A percentile compares a stretch with the other conserved stretches of the same genome.
These are phyloP conservation scores for Purpureocillium takamizusanense DNA, from an alignment of 2,329 filamentous ascomycete species.

Conservation along the genomic window DNA sequence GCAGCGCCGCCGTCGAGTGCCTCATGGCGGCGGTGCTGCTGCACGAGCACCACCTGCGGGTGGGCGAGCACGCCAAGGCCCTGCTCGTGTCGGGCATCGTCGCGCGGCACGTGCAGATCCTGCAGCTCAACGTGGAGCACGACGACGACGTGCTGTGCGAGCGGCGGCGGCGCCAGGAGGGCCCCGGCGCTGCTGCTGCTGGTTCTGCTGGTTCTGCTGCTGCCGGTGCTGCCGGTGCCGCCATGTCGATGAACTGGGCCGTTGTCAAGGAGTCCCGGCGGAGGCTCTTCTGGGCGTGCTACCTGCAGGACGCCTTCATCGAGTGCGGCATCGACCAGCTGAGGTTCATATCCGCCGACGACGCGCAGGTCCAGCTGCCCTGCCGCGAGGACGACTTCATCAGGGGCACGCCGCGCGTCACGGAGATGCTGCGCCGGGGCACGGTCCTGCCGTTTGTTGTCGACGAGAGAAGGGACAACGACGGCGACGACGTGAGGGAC, in stretches of 20 bases:
- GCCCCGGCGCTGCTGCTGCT: too few species aligned
- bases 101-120: slow-evolving; percentile 4
- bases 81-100: slow-evolving; percentile 4
- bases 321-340: slow-evolving; percentile 6
- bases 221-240: too few species aligned
- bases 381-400: slow-evolving; percentile 4
- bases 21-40: slow-evolving; percentile 2
- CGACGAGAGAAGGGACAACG: background rate
- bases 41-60: slow-evolving; percentile 2
- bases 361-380: slow-evolving; percentile 2
- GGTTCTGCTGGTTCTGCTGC: too few species aligned
- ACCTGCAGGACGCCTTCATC: slow-evolving; percentile 4
- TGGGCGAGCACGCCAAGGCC: slow-evolving; percentile 4
- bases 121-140: slow-evolving; percentile 5
- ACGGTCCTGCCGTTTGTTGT: background rate
- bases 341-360: slow-evolving; percentile 2
- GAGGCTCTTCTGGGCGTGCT: slow-evolving; percentile 4
- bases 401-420: slow-evolving; percentile 1
- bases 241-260: slow-evolving; percentile 1
- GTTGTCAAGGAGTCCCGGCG: slow-evolving; percentile 2
- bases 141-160: slow-evolving; percentile 2
- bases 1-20: background rate
- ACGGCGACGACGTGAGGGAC: too few species aligned
- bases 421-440: slow-evolving; percentile 1
- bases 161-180: too few species aligned